Evolutionary conservation across 768 basidiomycete species (phyloP), one percentile per base, ranked within the genome.

Genomic region (Russula brevipes): DNA sequence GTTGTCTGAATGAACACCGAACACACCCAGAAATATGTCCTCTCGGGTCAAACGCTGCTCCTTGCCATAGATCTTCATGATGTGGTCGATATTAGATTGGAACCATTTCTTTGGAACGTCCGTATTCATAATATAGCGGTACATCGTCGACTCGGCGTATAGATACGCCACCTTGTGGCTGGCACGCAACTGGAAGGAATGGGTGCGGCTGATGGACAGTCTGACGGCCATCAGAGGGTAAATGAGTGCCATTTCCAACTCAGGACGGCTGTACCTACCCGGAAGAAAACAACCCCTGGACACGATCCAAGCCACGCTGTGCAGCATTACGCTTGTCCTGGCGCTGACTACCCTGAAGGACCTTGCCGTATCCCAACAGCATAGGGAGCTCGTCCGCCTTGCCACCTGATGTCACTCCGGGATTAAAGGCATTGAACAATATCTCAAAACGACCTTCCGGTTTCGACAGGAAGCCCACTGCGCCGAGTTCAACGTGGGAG

Each of bases 31-130:
- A 63, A 63, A 72, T 5, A 77, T 61, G 57, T 77, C 76, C 60
- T 77, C 76, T 42, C 70, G 71, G 19, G 71, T 70, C 31, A 78
- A 66, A 31, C 65, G 65, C 57, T 78, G 76, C 47, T 73, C 68
- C 12, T 64, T 66, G 9, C 73, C 82, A 71, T 81, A 91, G 17
- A 81, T 72, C 47, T 80, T 71, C 74, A 91, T 68, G 66, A 94
- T 85, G 24, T 76, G 70, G 60, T 88, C 81, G 31, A 85, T 82
- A 67, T 92, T 86, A 4, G 80, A 79, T 60, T 81, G 82, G 73
- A 94, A 87, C 88, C 91, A 94, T 62, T 76, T 80, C 69, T 83
- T 86, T 0, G 89, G 83, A 10, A 84, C 81, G 6, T 83, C 80
- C 51, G 88, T 68, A 45, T 80, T 78, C 59, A 85, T 81, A 64